Percentiles rank a stretch among this genome's conserved stretches.
Conservation (phyloP, 148 eudicot genomes). For the Rhododendron molle region DNA sequence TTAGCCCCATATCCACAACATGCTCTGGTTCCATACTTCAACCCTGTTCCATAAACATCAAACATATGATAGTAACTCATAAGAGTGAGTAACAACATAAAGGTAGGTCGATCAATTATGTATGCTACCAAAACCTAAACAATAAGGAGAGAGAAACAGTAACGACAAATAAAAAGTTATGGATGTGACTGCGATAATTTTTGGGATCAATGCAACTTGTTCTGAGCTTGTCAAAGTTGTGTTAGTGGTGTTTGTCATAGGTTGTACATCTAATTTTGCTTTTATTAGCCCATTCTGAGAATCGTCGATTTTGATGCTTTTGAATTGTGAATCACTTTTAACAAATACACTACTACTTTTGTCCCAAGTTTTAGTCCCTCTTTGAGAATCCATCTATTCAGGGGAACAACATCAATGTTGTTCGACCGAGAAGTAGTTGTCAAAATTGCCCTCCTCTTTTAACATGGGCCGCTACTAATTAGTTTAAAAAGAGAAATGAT, state of each 20-base stretch:
- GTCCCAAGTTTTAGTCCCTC: neutral
- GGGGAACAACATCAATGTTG: neutral
- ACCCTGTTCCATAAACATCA: slow-evolving; percentile 30
- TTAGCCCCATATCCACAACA: slow-evolving; percentile 89
- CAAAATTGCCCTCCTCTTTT: neutral
- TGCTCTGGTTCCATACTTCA: slow-evolving; percentile 67
- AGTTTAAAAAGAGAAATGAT: neutral
- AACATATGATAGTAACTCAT: neutral
- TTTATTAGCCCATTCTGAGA: neutral
- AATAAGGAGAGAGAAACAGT: neutral
- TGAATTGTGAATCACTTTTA: neutral
- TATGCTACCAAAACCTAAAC: neutral
- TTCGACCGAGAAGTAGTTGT: neutral
- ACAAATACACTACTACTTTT: neutral
- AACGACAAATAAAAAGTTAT: neutral
- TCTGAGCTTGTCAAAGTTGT: neutral
- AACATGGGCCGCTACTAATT: neutral
- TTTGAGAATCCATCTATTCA: neutral
- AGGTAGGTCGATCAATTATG: neutral
- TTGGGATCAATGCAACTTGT: neutral
- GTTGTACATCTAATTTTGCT: neutral
- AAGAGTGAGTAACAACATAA: neutral
- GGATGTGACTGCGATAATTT: neutral
- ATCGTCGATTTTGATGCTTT: neutral
- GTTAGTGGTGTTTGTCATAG: neutral